These are phyloP conservation scores for Claviceps sp. DNA, from an alignment of 2,329 filamentous ascomycete species.

Conservation along the genomic window DNA sequence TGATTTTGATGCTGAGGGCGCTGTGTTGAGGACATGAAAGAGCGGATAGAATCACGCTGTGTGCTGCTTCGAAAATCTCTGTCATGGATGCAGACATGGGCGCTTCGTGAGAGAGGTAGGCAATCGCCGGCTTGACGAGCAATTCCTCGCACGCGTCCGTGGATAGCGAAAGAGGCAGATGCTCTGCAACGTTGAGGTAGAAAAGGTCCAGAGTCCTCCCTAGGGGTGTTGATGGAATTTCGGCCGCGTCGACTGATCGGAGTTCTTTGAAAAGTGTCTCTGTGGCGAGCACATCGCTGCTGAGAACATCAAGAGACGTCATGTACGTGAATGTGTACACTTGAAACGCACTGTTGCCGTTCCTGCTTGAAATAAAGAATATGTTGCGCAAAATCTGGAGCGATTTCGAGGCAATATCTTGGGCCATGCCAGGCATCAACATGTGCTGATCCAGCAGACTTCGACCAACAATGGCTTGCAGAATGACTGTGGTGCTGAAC, in stretches of 20 bases:
- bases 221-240: conserved; percentile 24
- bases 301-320: conserved; percentile 67
- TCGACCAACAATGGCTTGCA: conserved; percentile 62
- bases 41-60: conserved; percentile 68
- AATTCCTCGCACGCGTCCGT: conserved; percentile 56
- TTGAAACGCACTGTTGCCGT: conserved; percentile 62
- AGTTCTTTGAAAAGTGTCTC: conserved; percentile 55
- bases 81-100: conserved; percentile 32
- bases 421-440: conserved; percentile 33
- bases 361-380: conserved; percentile 67
- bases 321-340: conserved; percentile 77
- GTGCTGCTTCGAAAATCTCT: conserved; percentile 73
- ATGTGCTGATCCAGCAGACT: conserved; percentile 38
- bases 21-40: conserved; percentile 70
- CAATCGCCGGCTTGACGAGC: conserved; percentile 58
- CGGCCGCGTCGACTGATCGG: conserved; percentile 26
- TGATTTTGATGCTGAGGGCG: conserved; percentile 52
- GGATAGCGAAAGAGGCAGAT: conserved; percentile 60
- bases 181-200: conserved; percentile 77
- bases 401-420: conserved; percentile 54
- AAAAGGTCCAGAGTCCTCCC: conserved; percentile 70
- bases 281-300: conserved; percentile 52
- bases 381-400: conserved; percentile 64
- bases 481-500: conserved; percentile 59
- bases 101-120: conserved; percentile 48